Evolutionary conservation across 768 basidiomycete species (phyloP).

Genomic region (Lactarius sanguifluus): DNA sequence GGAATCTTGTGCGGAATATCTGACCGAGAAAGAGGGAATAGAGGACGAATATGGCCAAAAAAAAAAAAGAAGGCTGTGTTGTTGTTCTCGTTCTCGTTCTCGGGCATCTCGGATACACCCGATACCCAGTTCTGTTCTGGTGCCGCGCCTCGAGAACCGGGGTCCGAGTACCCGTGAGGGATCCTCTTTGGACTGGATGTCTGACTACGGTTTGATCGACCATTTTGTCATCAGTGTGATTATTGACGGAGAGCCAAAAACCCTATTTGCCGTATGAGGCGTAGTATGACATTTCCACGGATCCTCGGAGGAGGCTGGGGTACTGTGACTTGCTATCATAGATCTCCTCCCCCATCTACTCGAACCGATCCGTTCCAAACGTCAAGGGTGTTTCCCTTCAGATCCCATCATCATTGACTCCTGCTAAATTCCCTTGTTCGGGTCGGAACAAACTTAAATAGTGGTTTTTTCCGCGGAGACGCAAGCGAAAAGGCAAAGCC

Average conservation of each 20-base stretch:
- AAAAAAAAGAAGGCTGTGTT: neutral
- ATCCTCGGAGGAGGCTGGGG: neutral
- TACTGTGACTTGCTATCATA: neutral
- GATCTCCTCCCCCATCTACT: neutral
- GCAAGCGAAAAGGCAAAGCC: constrained; percentile 24
- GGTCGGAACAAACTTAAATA: constrained; percentile 16
- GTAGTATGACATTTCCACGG: neutral
- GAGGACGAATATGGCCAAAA: constrained; percentile 12
- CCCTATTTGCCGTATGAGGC: neutral
- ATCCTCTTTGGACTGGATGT: neutral
- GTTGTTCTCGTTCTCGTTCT: no score
- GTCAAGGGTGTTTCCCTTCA: neutral
- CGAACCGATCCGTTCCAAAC: neutral
- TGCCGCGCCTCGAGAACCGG: no score
- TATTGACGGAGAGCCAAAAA: neutral
- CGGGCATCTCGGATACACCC: neutral
- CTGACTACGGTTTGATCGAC: neutral
- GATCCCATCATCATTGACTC: constrained; percentile 5
- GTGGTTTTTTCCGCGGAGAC: neutral
- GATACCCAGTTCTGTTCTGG: no score
- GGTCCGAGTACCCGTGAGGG: neutral
- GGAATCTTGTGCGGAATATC: constrained; percentile 4
- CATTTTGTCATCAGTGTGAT: neutral
- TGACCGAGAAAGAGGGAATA: constrained; percentile 8
- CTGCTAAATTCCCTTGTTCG: neutral